Base-by-base conservation (phyloP, 2,329 filamentous ascomycete genomes). In the Fusarium tanahbumbuense region DNA sequence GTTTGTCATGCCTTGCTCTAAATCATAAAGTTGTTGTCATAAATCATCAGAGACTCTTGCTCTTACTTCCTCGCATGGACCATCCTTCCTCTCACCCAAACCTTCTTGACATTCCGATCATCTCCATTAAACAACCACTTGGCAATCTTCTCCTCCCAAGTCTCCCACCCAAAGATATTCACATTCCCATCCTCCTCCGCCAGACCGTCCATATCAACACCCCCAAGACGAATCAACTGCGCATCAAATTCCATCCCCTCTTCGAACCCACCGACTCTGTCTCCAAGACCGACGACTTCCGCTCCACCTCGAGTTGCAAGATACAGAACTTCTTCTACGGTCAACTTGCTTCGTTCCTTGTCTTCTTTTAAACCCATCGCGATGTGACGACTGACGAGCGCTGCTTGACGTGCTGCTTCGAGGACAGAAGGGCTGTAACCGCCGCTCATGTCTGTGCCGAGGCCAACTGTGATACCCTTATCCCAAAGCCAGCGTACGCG, bases 61-160 rank as follows among this genome's bases (percentile, higher is more conserved):
- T 46, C 9, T 12, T 41, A 42, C 46, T 60, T 46, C 41, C 58
- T 63, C 44, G 49, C 46, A 68, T 97, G 93, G 49, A 98, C 96
- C 78, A 97, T 80, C 68, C 89, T 83, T 5, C 96, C 96, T 77
- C 86, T 89, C 3, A 98, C 94, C 95, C 95, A 99, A 8, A 99
- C 96, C 72, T 86, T 89, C 74, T 86, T 86, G 5, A 94, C 95
- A 79, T 98, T 98, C 72, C 95, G 85, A 81, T 98, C 96, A 83
- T 98, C 94, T 0, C 96, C 96, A 71, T 89, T 92, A 81, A 92
- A 99, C 66, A 98, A 84, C 96, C 96, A 99, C 84, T 99, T 99
- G 55, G 93, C 92, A 13, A 98, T 82, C 76, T 85, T 88, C 75
- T 98, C 93, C 41, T 91, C 88, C 93, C 92, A 97, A n/a, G 77